These are phyloP conservation scores for Amanita pallidorosea DNA, from an alignment of 768 basidiomycete species.

Conservation along the genomic window DNA sequence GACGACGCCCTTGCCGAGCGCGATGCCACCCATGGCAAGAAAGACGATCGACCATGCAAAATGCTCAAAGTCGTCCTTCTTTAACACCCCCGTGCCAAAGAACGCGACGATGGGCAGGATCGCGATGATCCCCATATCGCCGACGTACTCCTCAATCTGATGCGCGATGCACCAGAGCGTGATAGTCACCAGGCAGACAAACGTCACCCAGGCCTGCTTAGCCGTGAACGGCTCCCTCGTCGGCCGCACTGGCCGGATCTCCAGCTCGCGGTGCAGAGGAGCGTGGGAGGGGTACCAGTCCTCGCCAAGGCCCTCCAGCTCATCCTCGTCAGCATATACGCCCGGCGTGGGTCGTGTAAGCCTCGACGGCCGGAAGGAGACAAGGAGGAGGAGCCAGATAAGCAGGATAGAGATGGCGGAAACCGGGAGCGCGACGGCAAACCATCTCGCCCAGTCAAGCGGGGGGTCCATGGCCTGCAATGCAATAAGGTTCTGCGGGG, in stretches of 20 bases:
- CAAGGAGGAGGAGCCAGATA: constrained; percentile 86
- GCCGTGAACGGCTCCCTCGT: constrained; percentile 70
- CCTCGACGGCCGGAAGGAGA: constrained; percentile 67
- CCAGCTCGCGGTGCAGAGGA: background rate
- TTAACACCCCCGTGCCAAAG: constrained; percentile 86
- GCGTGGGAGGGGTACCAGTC: background rate
- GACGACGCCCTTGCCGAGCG: constrained; percentile 86
- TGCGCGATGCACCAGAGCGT: constrained; percentile 84
- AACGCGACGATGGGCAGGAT: constrained; percentile 89
- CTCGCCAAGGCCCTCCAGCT: constrained; percentile 51
- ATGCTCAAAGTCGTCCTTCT: constrained; percentile 96
- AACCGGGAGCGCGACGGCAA: constrained; percentile 87
- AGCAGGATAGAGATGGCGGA: constrained; percentile 75
- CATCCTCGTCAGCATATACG: no score
- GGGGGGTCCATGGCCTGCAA: constrained; percentile 76
- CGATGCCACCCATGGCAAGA: constrained; percentile 96
- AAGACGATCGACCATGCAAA: constrained; percentile 94
- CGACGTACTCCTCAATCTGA: constrained; percentile 60
- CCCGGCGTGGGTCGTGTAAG: constrained; percentile 45
- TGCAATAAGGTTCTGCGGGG: constrained; percentile 95
- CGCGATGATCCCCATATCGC: constrained; percentile 97
- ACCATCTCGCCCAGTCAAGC: constrained; percentile 89
- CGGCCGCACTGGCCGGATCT: constrained; percentile 73
- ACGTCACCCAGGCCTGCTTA: constrained; percentile 86
- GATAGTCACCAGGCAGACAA: constrained; percentile 80